Percentiles rank a stretch among this genome's conserved stretches.
These are phyloP conservation scores for Quercus engelmannii DNA, from an alignment of 306 rosid species.

Conservation along the genomic window DNA sequence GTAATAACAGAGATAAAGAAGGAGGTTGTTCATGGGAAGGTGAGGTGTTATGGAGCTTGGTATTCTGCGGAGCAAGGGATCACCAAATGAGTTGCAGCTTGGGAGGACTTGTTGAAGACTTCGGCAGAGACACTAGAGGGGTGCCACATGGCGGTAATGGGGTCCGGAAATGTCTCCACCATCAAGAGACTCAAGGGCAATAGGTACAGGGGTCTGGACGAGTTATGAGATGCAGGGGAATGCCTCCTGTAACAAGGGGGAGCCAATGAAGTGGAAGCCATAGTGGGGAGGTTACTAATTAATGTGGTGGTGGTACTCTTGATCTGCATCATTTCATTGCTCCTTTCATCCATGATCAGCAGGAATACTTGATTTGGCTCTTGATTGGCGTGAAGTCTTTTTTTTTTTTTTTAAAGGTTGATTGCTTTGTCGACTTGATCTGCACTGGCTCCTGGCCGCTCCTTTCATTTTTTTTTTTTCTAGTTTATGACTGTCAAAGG, in stretches of 20 bases:
- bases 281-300: too few species aligned
- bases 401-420: too few species aligned
- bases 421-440: too few species aligned
- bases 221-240: slow-evolving; percentile 62
- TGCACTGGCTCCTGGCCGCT: too few species aligned
- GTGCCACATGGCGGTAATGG: slow-evolving; percentile 88
- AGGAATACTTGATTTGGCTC: too few species aligned
- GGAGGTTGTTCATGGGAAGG: slow-evolving; percentile 87
- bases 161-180: slow-evolving; percentile 77
- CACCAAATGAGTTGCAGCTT: slow-evolving; percentile 69
- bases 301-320: too few species aligned
- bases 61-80: slow-evolving; percentile 96
- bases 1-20: slow-evolving; percentile 46
- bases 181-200: slow-evolving; percentile 84
- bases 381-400: too few species aligned
- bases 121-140: slow-evolving; percentile 97
- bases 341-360: too few species aligned
- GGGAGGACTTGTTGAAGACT: slow-evolving; percentile 79
- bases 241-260: slow-evolving; percentile 10
- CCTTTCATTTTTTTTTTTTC: too few species aligned
- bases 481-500: too few species aligned
- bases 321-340: too few species aligned
- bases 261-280: too few species aligned
- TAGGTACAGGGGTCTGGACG: slow-evolving; percentile 63
- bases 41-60: slow-evolving; percentile 84